Percentiles rank a stretch among this genome's conserved stretches.
Conservation (phyloP, 2,329 filamentous ascomycete genomes). For the Teratosphaeria destructans region DNA sequence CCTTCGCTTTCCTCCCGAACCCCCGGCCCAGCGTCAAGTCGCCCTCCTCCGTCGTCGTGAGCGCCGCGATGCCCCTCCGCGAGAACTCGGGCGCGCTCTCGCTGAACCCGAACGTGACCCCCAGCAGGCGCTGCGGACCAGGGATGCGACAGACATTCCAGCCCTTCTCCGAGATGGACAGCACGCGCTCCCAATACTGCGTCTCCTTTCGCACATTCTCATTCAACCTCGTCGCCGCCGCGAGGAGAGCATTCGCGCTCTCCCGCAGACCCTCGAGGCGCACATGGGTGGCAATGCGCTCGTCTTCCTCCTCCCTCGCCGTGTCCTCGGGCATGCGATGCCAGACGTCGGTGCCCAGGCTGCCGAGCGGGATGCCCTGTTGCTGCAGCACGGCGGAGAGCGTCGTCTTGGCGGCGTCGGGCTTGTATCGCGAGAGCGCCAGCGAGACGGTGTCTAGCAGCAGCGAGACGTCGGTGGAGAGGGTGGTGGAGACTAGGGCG, state of each 20-base stretch:
- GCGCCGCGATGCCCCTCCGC: slow-evolving; percentile 67
- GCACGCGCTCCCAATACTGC: slow-evolving; percentile 79
- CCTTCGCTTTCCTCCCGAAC: slow-evolving; percentile 44
- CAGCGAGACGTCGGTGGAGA: slow-evolving; percentile 52
- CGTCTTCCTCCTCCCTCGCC: slow-evolving; percentile 25
- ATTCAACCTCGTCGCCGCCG: slow-evolving; percentile 61
- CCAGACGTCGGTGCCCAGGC: slow-evolving; percentile 57
- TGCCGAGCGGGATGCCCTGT: slow-evolving; percentile 57
- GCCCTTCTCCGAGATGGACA: slow-evolving; percentile 69
- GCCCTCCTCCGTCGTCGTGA: slow-evolving; percentile 66
- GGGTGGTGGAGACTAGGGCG: slow-evolving; percentile 22
- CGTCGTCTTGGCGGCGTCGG: slow-evolving; percentile 52
- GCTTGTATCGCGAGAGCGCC: slow-evolving; percentile 61
- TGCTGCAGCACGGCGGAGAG: slow-evolving; percentile 62
- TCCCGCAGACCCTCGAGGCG: slow-evolving; percentile 66
- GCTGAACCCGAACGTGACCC: slow-evolving; percentile 79
- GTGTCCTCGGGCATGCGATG: slow-evolving; percentile 49
- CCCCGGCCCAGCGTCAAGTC: slow-evolving; percentile 63
- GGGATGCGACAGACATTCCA: slow-evolving; percentile 79
- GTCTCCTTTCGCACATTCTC: slow-evolving; percentile 70
- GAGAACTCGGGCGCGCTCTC: slow-evolving; percentile 55
- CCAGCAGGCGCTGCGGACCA: slow-evolving; percentile 58
- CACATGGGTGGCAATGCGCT: slow-evolving; percentile 55
- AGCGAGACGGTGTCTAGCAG: slow-evolving; percentile 76
- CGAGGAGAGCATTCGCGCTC: slow-evolving; percentile 62